Conservation (phyloP, 345 rosid genomes). For the Lumnitzera racemosa region DNA sequence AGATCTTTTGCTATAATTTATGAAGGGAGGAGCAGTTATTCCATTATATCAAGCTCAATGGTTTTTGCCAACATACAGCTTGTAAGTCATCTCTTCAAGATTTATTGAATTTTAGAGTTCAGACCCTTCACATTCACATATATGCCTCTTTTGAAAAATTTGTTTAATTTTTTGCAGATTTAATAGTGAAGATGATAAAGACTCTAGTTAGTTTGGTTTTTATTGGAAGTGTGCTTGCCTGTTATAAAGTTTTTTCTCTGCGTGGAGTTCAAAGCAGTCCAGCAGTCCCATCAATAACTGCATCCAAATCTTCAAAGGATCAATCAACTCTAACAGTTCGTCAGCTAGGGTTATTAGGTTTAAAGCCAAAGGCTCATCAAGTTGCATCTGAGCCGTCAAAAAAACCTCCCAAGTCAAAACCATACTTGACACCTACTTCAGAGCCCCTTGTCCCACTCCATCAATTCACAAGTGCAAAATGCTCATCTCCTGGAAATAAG, state of each 20-base stretch:
- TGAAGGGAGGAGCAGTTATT: too few species aligned
- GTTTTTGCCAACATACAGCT: too few species aligned
- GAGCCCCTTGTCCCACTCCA: constrained; percentile 86
- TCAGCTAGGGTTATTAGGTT: constrained; percentile 70
- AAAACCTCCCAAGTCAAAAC: constrained; percentile 61
- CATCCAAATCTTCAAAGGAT: constrained; percentile 39
- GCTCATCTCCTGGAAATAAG: constrained; percentile 34
- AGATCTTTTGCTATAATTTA: too few species aligned
- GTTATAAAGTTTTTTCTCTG: constrained; percentile 55
- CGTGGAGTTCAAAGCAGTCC: constrained; percentile 23
- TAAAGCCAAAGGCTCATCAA: constrained; percentile 55
- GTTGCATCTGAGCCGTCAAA: constrained; percentile 34
- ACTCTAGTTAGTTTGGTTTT: constrained; percentile 39
- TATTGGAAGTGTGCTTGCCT: constrained; percentile 48
- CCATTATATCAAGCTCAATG: too few species aligned
- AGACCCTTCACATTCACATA: too few species aligned
- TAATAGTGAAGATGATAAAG: constrained; percentile 44
- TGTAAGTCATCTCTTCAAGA: too few species aligned
- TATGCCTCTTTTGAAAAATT: too few species aligned
- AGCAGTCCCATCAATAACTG: constrained; percentile 21
- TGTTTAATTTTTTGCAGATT: constrained; percentile 28
- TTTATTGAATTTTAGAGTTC: too few species aligned
- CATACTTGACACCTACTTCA: constrained; percentile 27
- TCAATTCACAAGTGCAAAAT: constrained; percentile 47
- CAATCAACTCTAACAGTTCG: constrained; percentile 48